These are phyloP conservation scores for Cladosporium colombiae DNA, from an alignment of 2,329 filamentous ascomycete genomes.

Conservation along the genomic window DNA sequence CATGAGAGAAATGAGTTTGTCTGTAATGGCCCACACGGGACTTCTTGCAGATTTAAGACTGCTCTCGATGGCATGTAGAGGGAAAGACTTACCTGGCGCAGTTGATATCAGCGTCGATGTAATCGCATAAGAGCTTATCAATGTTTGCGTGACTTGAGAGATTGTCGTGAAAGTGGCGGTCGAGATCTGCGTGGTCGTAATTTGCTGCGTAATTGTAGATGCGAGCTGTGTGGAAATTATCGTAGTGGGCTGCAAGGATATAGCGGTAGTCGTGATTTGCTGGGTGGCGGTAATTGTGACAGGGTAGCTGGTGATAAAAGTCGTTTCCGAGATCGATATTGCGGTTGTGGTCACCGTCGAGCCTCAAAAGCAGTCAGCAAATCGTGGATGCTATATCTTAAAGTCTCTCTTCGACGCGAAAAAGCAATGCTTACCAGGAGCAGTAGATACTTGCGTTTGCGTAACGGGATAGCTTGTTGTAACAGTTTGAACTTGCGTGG, in stretches of 20 bases:
- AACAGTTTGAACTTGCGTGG: conserved; percentile 7
- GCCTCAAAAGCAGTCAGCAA: not conserved
- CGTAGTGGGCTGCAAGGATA: conserved; percentile 1
- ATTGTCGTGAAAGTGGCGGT: conserved; percentile 14
- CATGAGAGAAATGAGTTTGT: not conserved
- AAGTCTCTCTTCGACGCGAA: not conserved
- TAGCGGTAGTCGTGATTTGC: not conserved
- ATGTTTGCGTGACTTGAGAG: conserved; percentile 7
- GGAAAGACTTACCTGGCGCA: not conserved
- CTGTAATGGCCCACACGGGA: not conserved
- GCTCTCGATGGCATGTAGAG: not conserved
- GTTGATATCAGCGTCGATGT: conserved; percentile 5
- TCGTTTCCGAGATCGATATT: not conserved
- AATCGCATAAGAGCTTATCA: conserved; percentile 14
- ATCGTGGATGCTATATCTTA: not conserved
- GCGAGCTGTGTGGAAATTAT: conserved; percentile 2
- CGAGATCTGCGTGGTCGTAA: not conserved
- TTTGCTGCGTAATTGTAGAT: conserved; percentile 4
- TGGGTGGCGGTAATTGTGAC: conserved; percentile 6
- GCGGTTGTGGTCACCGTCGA: conserved; percentile 8
- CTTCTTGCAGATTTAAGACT: not conserved
- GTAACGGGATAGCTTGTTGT: conserved; percentile 9
- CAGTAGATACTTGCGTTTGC: not conserved
- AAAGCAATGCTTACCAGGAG: not conserved
- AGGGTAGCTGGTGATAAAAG: conserved; percentile 12